phyloP scores from a whole-genome alignment of 1,139 yeast genomes.

The Candida sojae region DNA sequence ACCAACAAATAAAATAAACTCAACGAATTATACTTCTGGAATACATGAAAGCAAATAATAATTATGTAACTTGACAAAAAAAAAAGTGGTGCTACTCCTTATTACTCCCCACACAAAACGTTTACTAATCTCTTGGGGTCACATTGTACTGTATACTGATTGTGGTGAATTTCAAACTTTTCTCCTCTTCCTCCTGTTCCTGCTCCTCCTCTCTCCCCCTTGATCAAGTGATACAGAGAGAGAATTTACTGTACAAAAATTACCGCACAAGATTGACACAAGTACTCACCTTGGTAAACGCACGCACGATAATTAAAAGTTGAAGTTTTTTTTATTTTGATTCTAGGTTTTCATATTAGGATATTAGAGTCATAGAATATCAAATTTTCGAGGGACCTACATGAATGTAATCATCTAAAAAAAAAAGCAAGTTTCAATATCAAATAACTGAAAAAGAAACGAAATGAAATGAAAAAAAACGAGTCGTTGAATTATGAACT shows the following conservation, averaged over 20 bases:
- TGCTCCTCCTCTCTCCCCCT: no score
- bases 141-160: no score
- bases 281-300: background rate
- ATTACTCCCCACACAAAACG: no score
- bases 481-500: background rate
- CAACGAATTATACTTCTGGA: background rate
- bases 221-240: no score
- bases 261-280: no score
- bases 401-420: background rate
- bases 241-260: no score
- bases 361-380: slow-evolving; percentile 1
- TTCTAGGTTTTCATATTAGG: background rate
- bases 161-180: no score
- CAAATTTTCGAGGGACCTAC: background rate
- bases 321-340: background rate
- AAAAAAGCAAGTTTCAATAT: background rate
- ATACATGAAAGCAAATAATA: no score
- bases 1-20: background rate
- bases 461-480: background rate
- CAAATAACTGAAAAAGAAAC: background rate
- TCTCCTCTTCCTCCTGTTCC: no score
- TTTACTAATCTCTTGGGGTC: no score
- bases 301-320: background rate
- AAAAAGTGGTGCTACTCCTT: no score
- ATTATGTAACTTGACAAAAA: no score